Conservation (phyloP, 2,329 filamentous ascomycete genomes). For the Fusarium torreyae region DNA sequence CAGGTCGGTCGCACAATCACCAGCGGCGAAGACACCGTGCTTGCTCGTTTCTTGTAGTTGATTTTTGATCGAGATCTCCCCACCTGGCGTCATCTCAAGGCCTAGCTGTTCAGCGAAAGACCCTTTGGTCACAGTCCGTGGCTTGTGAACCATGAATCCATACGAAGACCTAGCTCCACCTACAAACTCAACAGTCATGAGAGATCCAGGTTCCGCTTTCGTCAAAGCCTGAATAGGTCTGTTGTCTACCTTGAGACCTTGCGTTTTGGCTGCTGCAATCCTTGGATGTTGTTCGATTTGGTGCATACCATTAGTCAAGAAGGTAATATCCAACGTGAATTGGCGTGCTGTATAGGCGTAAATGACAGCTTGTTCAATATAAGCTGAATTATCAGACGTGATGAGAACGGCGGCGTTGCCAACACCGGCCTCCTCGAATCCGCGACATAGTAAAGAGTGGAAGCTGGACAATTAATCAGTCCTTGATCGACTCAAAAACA, state of each 20-base stretch:
- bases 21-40: neutral
- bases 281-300: neutral
- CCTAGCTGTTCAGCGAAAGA: neutral
- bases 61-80: accelerated
- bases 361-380: neutral
- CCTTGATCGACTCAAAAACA: accelerated
- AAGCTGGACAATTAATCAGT: neutral
- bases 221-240: neutral
- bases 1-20: neutral
- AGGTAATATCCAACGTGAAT: neutral
- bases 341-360: constrained; percentile 1
- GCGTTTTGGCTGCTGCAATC: accelerated
- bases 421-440: accelerated
- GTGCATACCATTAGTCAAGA: neutral
- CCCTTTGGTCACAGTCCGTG: accelerated
- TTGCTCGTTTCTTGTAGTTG: neutral
- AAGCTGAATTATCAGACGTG: neutral
- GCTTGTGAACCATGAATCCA: neutral
- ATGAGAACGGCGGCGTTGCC: neutral
- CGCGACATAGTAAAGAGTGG: neutral
- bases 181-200: neutral
- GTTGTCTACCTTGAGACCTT: neutral
- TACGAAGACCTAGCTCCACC: neutral
- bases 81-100: neutral
- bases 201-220: accelerated